phyloP scores from a whole-genome alignment of 1,284 basidiomycete species.

The Apiotrichum gracile region DNA sequence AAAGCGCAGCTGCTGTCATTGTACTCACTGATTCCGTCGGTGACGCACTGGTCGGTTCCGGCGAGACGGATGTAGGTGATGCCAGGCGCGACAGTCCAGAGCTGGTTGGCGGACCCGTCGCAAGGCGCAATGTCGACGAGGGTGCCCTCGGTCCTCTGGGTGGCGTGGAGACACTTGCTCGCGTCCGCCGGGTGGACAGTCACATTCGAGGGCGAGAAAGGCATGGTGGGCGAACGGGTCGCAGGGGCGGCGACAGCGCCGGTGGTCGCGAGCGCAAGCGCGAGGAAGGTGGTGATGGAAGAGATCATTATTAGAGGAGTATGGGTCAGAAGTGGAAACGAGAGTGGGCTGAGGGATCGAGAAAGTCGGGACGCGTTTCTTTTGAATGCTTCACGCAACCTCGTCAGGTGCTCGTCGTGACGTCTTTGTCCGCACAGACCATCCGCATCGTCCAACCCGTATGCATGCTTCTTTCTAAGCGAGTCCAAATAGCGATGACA shows the following conservation, averaged over 20 bases:
- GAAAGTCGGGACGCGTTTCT: too few species aligned
- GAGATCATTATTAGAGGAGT: too few species aligned
- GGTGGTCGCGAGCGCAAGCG: not conserved
- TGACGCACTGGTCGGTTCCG: not conserved
- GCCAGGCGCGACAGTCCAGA: not conserved
- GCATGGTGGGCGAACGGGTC: not conserved
- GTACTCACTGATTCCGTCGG: not conserved
- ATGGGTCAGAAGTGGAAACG: too few species aligned
- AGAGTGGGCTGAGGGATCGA: too few species aligned
- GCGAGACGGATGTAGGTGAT: not conserved
- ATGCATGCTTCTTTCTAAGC: too few species aligned
- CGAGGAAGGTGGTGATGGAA: not conserved
- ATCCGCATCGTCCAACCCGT: too few species aligned
- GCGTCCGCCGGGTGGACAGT: not conserved
- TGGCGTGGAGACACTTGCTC: not conserved
- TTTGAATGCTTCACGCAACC: too few species aligned
- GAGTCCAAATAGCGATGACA: too few species aligned
- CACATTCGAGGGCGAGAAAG: not conserved
- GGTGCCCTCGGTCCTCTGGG: not conserved
- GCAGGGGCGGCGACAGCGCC: not conserved
- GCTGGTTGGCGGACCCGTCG: not conserved
- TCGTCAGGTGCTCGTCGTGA: too few species aligned
- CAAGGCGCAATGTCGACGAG: not conserved
- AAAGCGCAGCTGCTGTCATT: too few species aligned
- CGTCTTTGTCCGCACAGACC: too few species aligned